A percentile compares a stretch with the other conserved stretches of the same genome.
Conservation (phyloP, 2,329 filamentous ascomycete genomes). For the Lecanosticta acicola region DNA sequence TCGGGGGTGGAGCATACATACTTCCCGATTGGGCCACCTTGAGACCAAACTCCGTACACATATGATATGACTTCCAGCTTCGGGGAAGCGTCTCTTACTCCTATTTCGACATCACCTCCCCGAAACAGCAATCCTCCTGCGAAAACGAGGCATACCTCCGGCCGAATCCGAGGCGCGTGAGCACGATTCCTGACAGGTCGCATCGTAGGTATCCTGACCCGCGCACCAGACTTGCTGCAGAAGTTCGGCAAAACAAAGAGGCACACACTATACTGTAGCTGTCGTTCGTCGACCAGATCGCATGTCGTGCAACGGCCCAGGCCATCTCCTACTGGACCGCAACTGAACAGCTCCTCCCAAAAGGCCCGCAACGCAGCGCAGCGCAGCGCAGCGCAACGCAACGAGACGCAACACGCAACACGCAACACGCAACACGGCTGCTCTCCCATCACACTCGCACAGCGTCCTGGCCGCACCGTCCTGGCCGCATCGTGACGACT, state of each 20-base stretch:
- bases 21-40: too few species aligned
- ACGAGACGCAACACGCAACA: too few species aligned
- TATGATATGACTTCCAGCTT: too few species aligned
- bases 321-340: constrained; percentile 7
- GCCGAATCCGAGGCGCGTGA: not conserved
- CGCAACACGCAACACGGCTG: too few species aligned
- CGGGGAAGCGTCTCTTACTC: too few species aligned
- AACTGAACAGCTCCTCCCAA: not conserved
- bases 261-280: constrained; percentile 10
- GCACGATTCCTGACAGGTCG: not conserved
- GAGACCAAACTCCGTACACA: too few species aligned
- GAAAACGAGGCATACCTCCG: not conserved
- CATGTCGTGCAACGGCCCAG: constrained; percentile 6
- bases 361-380: not conserved
- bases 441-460: constrained; percentile 21
- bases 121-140: not conserved
- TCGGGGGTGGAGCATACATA: too few species aligned
- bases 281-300: constrained; percentile 13
- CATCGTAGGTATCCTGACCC: not conserved
- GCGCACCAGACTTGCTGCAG: not conserved
- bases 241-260: constrained; percentile 12
- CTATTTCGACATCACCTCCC: not conserved
- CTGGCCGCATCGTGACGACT: constrained; percentile 17
- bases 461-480: constrained; percentile 13
- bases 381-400: too few species aligned